Conservation (phyloP, 2,329 filamentous ascomycete species). For the Gnomoniopsis smithogilvyi region DNA sequence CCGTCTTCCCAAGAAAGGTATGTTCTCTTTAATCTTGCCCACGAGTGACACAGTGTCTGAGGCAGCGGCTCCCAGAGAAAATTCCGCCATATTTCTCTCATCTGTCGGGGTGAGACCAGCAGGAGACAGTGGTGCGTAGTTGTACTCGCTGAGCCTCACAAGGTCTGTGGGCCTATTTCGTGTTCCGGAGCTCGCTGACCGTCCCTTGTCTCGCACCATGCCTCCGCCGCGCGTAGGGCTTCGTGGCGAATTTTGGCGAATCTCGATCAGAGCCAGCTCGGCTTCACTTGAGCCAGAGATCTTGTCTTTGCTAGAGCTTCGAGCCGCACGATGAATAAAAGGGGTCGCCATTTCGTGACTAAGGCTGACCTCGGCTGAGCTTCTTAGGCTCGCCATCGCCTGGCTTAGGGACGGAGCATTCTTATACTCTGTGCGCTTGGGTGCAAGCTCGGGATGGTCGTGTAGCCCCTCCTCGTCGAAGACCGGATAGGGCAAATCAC, state of each 20-base stretch:
- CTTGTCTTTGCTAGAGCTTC: slow-evolving; percentile 26
- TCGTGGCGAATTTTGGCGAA: slow-evolving; percentile 35
- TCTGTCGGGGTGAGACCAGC: slow-evolving; percentile 5
- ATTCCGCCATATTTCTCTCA: slow-evolving; percentile 20
- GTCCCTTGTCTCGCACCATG: slow-evolving; percentile 24
- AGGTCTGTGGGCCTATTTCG: slow-evolving; percentile 25
- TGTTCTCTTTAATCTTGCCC: slow-evolving; percentile 25
- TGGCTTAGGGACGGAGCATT: neutral
- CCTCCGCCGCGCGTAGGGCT: slow-evolving; percentile 25
- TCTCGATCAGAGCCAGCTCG: slow-evolving; percentile 38
- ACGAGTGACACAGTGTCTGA: slow-evolving; percentile 32
- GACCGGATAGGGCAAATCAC: slow-evolving; percentile 29
- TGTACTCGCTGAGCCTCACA: neutral
- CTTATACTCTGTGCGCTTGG: slow-evolving; percentile 36
- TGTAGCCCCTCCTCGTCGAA: slow-evolving; percentile 26
- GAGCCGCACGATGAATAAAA: slow-evolving; percentile 24
- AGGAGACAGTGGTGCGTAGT: slow-evolving; percentile 7
- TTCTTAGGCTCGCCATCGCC: neutral
- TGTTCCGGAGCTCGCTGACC: slow-evolving; percentile 21
- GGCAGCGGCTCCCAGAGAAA: slow-evolving; percentile 27
- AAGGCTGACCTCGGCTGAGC: slow-evolving; percentile 29
- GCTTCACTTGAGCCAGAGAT: slow-evolving; percentile 37
- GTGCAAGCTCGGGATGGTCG: slow-evolving; percentile 34
- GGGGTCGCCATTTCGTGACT: slow-evolving; percentile 38
- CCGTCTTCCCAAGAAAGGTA: slow-evolving; percentile 12